Conservation (phyloP, 83 land plant species). For the Picea mariana region DNA sequence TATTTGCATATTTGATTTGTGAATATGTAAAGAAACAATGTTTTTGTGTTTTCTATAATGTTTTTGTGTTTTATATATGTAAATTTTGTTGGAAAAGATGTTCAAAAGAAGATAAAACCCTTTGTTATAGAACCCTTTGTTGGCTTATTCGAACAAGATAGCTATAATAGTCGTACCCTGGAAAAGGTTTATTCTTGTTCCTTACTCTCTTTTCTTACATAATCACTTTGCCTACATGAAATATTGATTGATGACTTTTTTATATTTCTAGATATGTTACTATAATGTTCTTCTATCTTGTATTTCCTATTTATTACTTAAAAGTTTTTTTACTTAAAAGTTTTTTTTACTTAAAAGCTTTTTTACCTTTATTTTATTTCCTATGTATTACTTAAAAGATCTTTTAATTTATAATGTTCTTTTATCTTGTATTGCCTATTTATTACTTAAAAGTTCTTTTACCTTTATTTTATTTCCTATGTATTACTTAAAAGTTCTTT, state of each 20-base stretch:
- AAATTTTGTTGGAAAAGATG: slow-evolving; percentile 64
- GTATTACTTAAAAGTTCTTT: background rate
- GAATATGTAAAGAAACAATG: background rate
- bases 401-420: background rate
- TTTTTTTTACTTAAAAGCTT: too few relatives aligned
- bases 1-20: background rate
- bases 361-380: too few relatives aligned
- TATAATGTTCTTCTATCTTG: too few relatives aligned
- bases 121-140: slow-evolving; percentile 55
- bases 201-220: background rate
- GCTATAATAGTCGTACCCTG: slow-evolving; percentile 87
- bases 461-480: too few relatives aligned
- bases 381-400: background rate
- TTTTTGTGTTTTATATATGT: background rate
- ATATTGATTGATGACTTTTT: background rate
- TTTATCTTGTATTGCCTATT: too few relatives aligned
- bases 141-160: slow-evolving; percentile 58
- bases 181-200: slow-evolving; percentile 65
- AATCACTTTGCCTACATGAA: too few relatives aligned
- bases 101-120: slow-evolving; percentile 36
- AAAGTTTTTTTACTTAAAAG: too few relatives aligned
- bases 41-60: too few relatives aligned
- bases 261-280: background rate
- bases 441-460: background rate
- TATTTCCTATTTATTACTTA: background rate